Evolutionary conservation across 257 asterid genomes (phyloP).

Genomic region (Cruciata laevipes): DNA sequence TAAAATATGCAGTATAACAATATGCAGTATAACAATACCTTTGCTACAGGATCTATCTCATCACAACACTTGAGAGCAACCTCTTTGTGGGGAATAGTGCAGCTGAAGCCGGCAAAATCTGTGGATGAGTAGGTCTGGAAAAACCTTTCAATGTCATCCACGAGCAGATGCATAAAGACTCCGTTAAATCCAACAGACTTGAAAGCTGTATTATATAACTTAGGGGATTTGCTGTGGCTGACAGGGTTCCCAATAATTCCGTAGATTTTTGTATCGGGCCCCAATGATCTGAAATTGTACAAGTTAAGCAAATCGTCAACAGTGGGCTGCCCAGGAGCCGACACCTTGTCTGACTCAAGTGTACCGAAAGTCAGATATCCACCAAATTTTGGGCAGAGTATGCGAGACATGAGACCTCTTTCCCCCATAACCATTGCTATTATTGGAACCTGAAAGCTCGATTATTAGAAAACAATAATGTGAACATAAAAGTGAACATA

Average conservation of each 20-base stretch:
- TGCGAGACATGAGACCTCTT: constrained; percentile 80
- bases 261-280: constrained; percentile 73
- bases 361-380: constrained; percentile 96
- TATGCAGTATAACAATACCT: constrained; percentile 41
- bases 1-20: constrained; percentile 10
- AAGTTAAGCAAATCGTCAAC: constrained; percentile 63
- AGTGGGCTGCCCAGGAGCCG: constrained; percentile 99
- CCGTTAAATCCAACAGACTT: constrained; percentile 69
- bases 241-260: constrained; percentile 96
- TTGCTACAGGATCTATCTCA: constrained; percentile 82
- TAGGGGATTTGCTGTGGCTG: constrained; percentile 94
- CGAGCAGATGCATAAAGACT: constrained; percentile 66
- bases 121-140: constrained; percentile 65
- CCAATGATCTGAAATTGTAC: constrained; percentile 73
- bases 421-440: constrained; percentile 99
- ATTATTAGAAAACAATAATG: constrained; percentile 4
- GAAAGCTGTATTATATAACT: constrained; percentile 71
- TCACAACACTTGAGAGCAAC: constrained; percentile 61
- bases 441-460: constrained; percentile 60
- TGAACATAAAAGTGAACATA: not conserved
- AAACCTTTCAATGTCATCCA: constrained; percentile 63
- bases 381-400: constrained; percentile 91
- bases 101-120: constrained; percentile 91
- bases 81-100: constrained; percentile 96
- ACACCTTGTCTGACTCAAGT: constrained; percentile 70